Base-by-base conservation (phyloP, 148 eudicot species). In the Polygonum aviculare region DNA sequence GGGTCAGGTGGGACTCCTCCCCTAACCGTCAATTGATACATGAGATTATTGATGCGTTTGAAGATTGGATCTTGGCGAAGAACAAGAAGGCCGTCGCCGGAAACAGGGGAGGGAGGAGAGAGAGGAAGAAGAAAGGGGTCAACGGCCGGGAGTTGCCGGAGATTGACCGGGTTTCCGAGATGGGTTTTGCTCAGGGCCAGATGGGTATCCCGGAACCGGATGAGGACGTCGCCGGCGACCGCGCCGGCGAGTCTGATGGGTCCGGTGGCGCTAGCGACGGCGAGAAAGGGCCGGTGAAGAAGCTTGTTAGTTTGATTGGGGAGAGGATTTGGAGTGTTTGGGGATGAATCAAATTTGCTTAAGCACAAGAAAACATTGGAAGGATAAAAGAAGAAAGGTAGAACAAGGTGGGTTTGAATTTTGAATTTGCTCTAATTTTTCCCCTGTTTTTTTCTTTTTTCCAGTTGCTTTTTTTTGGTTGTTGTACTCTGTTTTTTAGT, bases 1-100 rank as follows among this genome's bases (percentile, higher is more conserved):
- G 97, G 98, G 86, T 81, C 14, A 82, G 88, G 67, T 93, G 98
- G 98, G 93, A 91, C 77, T 77, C 90, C 7, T 93, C 98, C 16
- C 91, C 91, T 6, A 93, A 90, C 75, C 89, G 94, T 0, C 91
- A 89, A 3, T 83, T 86, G 3, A 93, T 93, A 22, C 97, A 93
- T 65, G 89, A 93, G 62, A 88, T 91, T 16, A 87, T 93, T 51
- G 98, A 93, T 9, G 94, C 90, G 35, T 90, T 81, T 40, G 98
- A 93, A 69, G 96, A 93, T 14, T 80, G 67, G 69, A 36, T 76
- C 35, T 50, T 84, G 76, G 79, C 49, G 21, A 80, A 73, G 54
- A 50, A 57, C 36, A 78, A 51, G 77, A 72, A 39, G 62, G 77
- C 75, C 65, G 80, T 62, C 59, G 77, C 75, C 65, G 80, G 62